Percentiles rank a stretch among this genome's conserved stretches.
These are phyloP conservation scores for Aspergillus cavernicola DNA, from an alignment of 495 filamentous ascomycete genomes.

Conservation along the genomic window DNA sequence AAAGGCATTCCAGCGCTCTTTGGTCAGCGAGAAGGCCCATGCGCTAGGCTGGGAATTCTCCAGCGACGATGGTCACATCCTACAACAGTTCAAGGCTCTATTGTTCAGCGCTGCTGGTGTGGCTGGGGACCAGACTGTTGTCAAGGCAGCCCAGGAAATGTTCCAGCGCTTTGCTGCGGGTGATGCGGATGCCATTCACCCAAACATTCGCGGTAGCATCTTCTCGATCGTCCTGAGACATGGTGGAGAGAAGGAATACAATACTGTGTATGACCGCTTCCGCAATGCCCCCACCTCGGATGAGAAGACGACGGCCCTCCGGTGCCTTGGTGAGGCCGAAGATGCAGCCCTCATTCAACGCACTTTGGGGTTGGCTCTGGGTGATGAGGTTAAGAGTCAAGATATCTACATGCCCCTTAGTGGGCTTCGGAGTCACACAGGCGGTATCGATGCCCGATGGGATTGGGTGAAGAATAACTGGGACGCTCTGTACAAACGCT, in stretches of 20 bases:
- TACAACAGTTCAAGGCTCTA: conserved; percentile 76
- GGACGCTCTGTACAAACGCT: conserved; percentile 70
- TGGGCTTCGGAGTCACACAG: conserved; percentile 70
- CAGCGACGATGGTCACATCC: conserved; percentile 76
- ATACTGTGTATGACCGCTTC: conserved; percentile 77
- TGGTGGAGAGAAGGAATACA: conserved; percentile 60
- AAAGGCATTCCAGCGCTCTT: conserved; percentile 72
- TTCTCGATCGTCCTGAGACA: conserved; percentile 60
- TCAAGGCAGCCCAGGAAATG: conserved; percentile 60
- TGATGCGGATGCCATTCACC: conserved; percentile 58
- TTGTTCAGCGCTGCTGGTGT: conserved; percentile 60
- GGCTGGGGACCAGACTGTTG: conserved; percentile 55
- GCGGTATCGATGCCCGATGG: conserved; percentile 80
- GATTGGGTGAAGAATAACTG: conserved; percentile 83
- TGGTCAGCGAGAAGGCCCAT: conserved; percentile 74
- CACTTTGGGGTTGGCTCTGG: conserved; percentile 70
- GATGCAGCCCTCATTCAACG: conserved; percentile 74
- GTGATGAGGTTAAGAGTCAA: conserved; percentile 87
- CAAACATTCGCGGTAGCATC: conserved; percentile 61
- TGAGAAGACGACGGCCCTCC: conserved; percentile 93
- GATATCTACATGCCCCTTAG: conserved; percentile 88
- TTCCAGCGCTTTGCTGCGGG: conserved; percentile 59
- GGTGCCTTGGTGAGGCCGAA: conserved; percentile 76
- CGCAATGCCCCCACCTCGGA: conserved; percentile 82
- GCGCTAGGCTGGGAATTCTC: conserved; percentile 84